Conservation (phyloP, 2,329 filamentous ascomycete species). For the Magnaporthiopsis rhizophila region DNA sequence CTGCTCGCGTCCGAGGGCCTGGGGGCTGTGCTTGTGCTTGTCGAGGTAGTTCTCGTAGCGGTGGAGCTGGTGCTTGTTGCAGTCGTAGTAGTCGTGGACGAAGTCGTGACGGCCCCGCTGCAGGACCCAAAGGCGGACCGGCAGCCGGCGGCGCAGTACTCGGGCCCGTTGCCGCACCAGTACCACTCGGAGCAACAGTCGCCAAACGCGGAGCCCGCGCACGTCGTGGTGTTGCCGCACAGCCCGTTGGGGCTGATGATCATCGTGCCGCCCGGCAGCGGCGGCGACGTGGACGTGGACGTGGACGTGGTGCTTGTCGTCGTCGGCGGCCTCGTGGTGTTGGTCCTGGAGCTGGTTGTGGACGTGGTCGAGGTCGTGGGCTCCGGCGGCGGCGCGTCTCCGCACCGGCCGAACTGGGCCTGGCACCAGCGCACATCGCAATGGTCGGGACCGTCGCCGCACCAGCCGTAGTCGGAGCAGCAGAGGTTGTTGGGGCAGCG, state of each 20-base stretch:
- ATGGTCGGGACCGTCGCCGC: constrained; percentile 12
- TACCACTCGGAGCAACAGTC: constrained; percentile 13
- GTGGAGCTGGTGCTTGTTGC: neutral
- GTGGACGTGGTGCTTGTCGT: constrained; percentile 8
- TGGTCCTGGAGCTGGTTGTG: neutral
- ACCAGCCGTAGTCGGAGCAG: constrained; percentile 16
- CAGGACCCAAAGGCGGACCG: constrained; percentile 10
- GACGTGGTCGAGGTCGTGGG: constrained; percentile 2
- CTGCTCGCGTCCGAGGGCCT: neutral
- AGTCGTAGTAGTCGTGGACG: neutral
- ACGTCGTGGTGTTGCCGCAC: constrained; percentile 14
- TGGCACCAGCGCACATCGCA: constrained; percentile 13
- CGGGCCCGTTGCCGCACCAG: constrained; percentile 12
- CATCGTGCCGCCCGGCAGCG: constrained; percentile 10
- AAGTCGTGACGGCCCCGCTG: neutral
- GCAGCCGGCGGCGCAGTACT: constrained; percentile 13
- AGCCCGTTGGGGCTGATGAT: constrained; percentile 10
- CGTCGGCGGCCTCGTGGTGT: constrained; percentile 7
- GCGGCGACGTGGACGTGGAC: constrained; percentile 9
- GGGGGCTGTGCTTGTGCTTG: neutral
- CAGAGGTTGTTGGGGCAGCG: constrained; percentile 14
- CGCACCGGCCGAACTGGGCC: constrained; percentile 12
- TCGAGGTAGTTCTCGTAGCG: neutral
- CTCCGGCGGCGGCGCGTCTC: constrained; percentile 8
- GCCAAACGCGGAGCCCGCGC: constrained; percentile 11